Percentiles rank a stretch among this genome's conserved stretches.
Evolutionary conservation across 305 asterid species (phyloP).

Genomic region (Fraxinus baroniana): DNA sequence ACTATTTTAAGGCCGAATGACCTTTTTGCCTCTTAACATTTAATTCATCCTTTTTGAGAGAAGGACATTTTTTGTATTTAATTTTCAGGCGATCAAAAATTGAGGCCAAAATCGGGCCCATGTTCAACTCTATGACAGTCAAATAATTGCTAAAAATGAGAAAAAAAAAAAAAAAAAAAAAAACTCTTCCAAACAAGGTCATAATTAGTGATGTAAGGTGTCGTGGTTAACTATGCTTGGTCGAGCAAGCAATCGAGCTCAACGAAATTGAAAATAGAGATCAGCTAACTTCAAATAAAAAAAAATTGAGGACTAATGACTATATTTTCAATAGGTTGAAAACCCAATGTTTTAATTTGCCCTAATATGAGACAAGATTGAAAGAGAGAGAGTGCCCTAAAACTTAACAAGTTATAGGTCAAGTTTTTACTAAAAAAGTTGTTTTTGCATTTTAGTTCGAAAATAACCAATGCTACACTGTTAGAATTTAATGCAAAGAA

Average conservation of each 20-base stretch:
- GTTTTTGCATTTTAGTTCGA: too few species aligned
- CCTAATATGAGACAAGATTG: background rate
- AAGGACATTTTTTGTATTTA: too few species aligned
- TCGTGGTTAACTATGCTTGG: background rate
- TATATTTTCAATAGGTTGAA: background rate
- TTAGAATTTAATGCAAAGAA: background rate
- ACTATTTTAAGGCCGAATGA: too few species aligned
- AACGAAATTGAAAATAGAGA: background rate
- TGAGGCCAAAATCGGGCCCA: too few species aligned
- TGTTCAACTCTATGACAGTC: background rate
- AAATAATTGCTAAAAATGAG: too few species aligned
- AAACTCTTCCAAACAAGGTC: background rate
- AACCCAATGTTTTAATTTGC: background rate
- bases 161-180: too few species aligned
- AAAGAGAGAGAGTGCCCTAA: background rate
- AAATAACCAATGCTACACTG: background rate
- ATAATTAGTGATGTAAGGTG: background rate
- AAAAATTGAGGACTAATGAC: background rate
- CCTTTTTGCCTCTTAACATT: too few species aligned
- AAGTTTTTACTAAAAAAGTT: background rate
- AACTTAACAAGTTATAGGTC: background rate
- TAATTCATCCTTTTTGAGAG: too few species aligned
- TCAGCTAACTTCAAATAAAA: background rate
- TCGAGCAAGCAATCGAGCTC: background rate
- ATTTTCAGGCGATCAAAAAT: too few species aligned